Evolutionary conservation across 768 basidiomycete species (phyloP).

Genomic region (Paxillus rubicundulus): DNA sequence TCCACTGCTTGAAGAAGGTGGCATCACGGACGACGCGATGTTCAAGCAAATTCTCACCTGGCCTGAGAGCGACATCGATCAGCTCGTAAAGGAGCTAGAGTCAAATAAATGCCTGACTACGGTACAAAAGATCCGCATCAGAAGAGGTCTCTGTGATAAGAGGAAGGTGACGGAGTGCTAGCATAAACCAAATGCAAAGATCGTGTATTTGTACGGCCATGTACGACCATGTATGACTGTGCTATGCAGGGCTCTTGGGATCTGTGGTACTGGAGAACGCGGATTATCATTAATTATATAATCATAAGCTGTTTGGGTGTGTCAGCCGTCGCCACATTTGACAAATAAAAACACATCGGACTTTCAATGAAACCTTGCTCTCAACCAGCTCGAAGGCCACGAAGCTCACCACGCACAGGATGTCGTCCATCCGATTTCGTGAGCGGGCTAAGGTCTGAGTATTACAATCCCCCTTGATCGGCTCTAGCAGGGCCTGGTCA

Average conservation of each 20-base stretch:
- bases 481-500: too few species aligned
- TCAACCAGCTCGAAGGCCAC: conserved; percentile 48
- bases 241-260: too few species aligned
- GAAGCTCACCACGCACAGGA: conserved; percentile 60
- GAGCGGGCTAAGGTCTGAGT: conserved; percentile 72
- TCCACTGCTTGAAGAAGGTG: background rate
- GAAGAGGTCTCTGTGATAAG: background rate
- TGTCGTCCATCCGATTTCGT: conserved; percentile 36
- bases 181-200: background rate
- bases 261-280: too few species aligned
- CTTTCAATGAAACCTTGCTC: too few species aligned
- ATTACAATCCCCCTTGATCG: conserved; percentile 49
- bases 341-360: too few species aligned
- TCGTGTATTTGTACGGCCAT: background rate
- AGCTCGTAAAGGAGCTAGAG: background rate
- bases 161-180: background rate
- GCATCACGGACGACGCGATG: background rate
- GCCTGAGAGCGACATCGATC: background rate
- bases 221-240: too few species aligned
- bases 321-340: too few species aligned
- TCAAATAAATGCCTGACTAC: background rate
- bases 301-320: too few species aligned
- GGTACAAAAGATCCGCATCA: background rate
- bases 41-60: background rate
- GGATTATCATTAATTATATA: too few species aligned